These are phyloP conservation scores for Euphorbia tirucalli DNA, from an alignment of 345 rosid genomes.

Conservation along the genomic window DNA sequence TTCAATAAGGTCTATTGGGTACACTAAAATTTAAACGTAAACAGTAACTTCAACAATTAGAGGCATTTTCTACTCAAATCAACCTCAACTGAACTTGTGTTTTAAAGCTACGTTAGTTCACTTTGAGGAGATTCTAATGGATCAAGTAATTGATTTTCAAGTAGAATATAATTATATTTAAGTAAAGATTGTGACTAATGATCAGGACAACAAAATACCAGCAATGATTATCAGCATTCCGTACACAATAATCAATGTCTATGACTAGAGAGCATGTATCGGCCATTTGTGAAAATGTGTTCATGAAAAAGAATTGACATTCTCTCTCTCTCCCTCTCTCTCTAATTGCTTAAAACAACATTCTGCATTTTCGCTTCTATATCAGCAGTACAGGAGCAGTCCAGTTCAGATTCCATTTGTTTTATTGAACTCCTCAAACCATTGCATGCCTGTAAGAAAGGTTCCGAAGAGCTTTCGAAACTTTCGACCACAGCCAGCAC, in stretches of 20 bases:
- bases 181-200: not conserved
- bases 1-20: no score
- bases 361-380: slow-evolving; percentile 47
- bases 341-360: slow-evolving; percentile 41
- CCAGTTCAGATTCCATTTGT: slow-evolving; percentile 43
- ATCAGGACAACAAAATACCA: not conserved
- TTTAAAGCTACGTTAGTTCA: no score
- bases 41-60: no score
- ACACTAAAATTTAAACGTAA: no score
- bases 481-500: slow-evolving; percentile 44
- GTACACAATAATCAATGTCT: no score
- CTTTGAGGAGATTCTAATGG: no score
- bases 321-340: not conserved
- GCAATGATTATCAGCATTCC: not conserved
- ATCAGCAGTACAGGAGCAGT: slow-evolving; percentile 29
- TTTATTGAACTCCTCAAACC: slow-evolving; percentile 42
- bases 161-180: not conserved
- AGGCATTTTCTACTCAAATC: no score
- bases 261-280: not conserved
- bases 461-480: slow-evolving; percentile 42
- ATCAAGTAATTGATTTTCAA: no score
- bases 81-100: no score
- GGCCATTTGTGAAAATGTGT: not conserved
- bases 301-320: not conserved
- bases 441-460: slow-evolving; percentile 49